phyloP scores from a whole-genome alignment of 176 grass and related monocot genomes.

The Triticum turgidum region DNA sequence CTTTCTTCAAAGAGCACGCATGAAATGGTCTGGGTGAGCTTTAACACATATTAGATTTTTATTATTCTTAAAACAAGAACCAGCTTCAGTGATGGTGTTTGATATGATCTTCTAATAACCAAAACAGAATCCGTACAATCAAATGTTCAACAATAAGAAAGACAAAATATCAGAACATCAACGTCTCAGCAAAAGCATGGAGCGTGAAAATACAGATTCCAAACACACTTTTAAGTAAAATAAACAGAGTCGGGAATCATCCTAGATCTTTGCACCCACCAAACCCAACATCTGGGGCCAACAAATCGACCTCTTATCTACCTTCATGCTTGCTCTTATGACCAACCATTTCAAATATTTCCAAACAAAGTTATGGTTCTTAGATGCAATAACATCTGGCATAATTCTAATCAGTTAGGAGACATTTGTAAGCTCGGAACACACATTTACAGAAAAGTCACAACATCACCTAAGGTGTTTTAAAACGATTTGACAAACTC shows the following conservation, averaged over 20 bases:
- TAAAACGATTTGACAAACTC: not conserved
- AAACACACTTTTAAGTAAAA: conserved; percentile 5
- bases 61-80: not conserved
- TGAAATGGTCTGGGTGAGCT: not conserved
- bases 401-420: conserved; percentile 3
- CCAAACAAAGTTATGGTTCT: not conserved
- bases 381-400: not conserved
- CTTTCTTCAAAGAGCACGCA: not conserved
- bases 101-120: not conserved
- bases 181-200: conserved; percentile 1
- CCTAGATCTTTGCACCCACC: conserved; percentile 25
- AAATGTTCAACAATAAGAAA: conserved; percentile 6
- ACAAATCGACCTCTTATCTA: conserved; percentile 17
- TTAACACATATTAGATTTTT: not conserved
- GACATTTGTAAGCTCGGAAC: conserved; percentile 6
- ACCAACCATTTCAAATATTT: conserved; percentile 28
- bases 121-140: not conserved
- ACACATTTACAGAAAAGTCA: conserved; percentile 17
- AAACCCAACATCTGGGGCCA: conserved; percentile 24
- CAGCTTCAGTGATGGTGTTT: not conserved
- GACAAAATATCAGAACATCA: conserved; percentile 6
- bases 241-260: conserved; percentile 18
- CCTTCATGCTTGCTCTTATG: conserved; percentile 15
- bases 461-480: not conserved
- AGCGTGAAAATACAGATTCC: not conserved